Percentiles rank a stretch among this genome's conserved stretches.
Conservation (phyloP, 169 alveolate genomes). For the Pseudocohnilembus persalinus region DNA sequence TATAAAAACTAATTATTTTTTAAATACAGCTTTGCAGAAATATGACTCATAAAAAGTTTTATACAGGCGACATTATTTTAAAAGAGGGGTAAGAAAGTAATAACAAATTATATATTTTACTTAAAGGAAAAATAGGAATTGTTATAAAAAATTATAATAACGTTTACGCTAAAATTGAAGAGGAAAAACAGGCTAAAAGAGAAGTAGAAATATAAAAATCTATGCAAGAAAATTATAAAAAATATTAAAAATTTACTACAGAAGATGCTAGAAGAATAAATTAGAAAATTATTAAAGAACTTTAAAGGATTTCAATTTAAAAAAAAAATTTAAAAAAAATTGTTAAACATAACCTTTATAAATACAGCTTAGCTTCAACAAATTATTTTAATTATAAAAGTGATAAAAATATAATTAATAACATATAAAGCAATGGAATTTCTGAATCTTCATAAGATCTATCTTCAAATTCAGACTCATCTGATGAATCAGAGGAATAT, state of each 20-base stretch:
- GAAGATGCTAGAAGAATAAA: not conserved
- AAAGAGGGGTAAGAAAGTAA: conserved; percentile 6
- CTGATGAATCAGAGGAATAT: too few species aligned
- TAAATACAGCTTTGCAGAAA: conserved; percentile 2
- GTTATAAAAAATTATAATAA: conserved; percentile 8
- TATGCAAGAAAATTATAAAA: not conserved
- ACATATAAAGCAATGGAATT: too few species aligned
- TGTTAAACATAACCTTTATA: too few species aligned
- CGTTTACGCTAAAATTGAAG: not conserved
- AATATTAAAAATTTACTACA: not conserved
- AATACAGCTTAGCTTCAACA: too few species aligned
- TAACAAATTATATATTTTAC: not conserved
- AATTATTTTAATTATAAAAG: too few species aligned
- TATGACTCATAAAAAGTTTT: conserved; percentile 1
- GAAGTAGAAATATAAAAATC: not conserved
- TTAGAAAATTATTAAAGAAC: not conserved
- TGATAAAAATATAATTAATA: too few species aligned
- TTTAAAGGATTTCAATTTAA: not conserved
- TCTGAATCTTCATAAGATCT: too few species aligned
- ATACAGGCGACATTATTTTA: not conserved
- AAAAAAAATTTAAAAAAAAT: too few species aligned
- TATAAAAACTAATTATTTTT: too few species aligned
- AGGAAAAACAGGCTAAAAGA: not conserved
- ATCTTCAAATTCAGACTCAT: too few species aligned
- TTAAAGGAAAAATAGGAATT: conserved; percentile 4